Base-by-base conservation (phyloP, 495 filamentous ascomycete genomes). In the Annulohypoxylon maeteangense region DNA sequence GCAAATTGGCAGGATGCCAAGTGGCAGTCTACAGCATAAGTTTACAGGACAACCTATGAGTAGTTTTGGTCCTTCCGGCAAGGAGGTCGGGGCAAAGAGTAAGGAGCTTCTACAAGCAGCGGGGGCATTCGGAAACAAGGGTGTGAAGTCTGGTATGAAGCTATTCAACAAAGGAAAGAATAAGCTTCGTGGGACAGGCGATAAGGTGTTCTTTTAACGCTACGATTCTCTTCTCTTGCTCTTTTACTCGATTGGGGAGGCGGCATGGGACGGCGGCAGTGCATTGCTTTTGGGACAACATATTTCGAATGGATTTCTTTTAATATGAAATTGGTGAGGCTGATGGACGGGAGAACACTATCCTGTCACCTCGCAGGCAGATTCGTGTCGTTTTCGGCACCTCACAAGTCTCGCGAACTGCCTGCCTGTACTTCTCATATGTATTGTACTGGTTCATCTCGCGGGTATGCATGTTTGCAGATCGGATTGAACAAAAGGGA, bases 41-140 rank as follows among this genome's bases (percentile, higher is more conserved):
- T 62, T 74, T 14, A 65, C 57, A 16, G 81, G 59, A 58, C 75
- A 72, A 64, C 53, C 56, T 27, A 53, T 73, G 20, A 74, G 75
- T 56, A 75, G 71, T 18, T 79, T 84, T 50, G 78, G 76, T 5
- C 75, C 80, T 23, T 78, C 78, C n/a, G 66, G 77, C 14, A 75
- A 72, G 12, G 87, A 89, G 74, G 81, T 92, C 57, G 90, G 91
- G 51, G 84, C 87, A 18, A 92, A 91, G 81, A 90, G 94, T 71
- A 97, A 97, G 76, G 93, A 95, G 59, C 79, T 97, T 3, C 82
- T 97, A 64, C 91, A 95, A 70, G 89, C 88, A 3, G 93, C 94
- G 38, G 91, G 92, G 27, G 70, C 70, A 11, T 78, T 78, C 34
- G 75, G 75, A 45, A 78, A 78, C 56, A 78, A 78, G 63, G 75